Evolutionary conservation across 805 yeast species (phyloP).

Genomic region (Torulaspora gathmanii): DNA sequence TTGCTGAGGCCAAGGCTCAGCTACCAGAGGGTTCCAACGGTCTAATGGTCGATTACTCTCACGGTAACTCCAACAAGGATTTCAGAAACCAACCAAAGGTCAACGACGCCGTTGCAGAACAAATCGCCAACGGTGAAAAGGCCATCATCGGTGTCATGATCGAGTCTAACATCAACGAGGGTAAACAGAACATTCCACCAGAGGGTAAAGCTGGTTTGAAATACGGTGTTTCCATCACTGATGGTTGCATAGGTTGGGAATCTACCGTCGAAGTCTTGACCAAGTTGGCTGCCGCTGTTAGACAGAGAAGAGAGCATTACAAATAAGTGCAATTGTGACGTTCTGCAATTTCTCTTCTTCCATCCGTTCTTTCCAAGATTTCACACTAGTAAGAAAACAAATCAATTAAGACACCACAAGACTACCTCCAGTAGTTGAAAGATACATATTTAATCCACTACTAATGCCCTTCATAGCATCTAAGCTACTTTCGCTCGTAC

Average conservation of each 20-base stretch:
- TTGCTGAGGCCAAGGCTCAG: slow-evolving; percentile 65
- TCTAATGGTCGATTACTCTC: slow-evolving; percentile 96
- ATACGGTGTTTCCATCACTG: slow-evolving; percentile 96
- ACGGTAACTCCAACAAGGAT: slow-evolving; percentile 93
- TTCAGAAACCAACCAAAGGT: slow-evolving; percentile 94
- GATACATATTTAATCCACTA: background rate
- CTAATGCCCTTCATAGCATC: slow-evolving; percentile 1
- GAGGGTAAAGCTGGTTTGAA: slow-evolving; percentile 55
- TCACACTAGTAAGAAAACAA: background rate
- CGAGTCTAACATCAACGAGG: slow-evolving; percentile 87
- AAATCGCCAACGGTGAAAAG: slow-evolving; percentile 75
- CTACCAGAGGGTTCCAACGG: slow-evolving; percentile 44
- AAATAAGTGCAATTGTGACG: slow-evolving; percentile 17
- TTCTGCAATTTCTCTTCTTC: background rate
- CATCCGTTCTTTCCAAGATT: background rate
- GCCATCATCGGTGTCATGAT: slow-evolving; percentile 90
- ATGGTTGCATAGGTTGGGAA: slow-evolving; percentile 93
- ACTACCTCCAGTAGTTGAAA: background rate
- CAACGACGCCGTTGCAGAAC: slow-evolving; percentile 74
- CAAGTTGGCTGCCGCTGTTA: slow-evolving; percentile 77
- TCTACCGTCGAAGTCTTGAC: slow-evolving; percentile 76
- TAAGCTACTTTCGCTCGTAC: background rate
- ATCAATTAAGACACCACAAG: background rate
- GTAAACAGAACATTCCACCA: slow-evolving; percentile 78
- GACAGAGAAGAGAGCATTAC: slow-evolving; percentile 59